Conservation (phyloP, 306 rosid genomes). For the Oemleria cerasiformis region DNA sequence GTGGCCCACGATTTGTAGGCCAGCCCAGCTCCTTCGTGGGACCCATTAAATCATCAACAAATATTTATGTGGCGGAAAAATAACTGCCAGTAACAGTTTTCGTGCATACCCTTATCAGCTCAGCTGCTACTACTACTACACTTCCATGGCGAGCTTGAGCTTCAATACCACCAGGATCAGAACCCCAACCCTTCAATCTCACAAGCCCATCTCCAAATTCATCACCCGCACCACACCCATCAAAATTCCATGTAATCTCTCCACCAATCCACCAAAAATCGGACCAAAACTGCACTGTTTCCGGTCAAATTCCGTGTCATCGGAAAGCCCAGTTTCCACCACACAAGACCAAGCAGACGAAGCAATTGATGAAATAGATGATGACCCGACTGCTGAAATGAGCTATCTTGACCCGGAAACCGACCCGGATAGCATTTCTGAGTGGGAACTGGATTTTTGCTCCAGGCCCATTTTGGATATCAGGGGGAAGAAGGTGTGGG, state of each 20-base stretch:
- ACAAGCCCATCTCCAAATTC: constrained; percentile 32
- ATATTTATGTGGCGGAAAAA: constrained; percentile 34
- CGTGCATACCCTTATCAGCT: constrained; percentile 12
- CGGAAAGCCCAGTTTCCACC: constrained; percentile 57
- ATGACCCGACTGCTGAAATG: constrained; percentile 74
- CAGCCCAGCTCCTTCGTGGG: background rate
- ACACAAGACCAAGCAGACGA: constrained; percentile 35
- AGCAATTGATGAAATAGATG: constrained; percentile 29
- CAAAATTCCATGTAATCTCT: constrained; percentile 30
- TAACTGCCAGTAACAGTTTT: constrained; percentile 10
- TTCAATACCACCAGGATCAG: constrained; percentile 63
- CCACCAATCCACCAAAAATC: constrained; percentile 13
- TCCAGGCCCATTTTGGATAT: constrained; percentile 86
- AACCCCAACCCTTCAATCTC: constrained; percentile 39
- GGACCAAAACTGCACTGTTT: constrained; percentile 32
- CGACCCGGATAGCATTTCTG: constrained; percentile 53
- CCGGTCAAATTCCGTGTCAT: constrained; percentile 48
- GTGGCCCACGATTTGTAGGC: background rate
- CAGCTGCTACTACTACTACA: background rate
- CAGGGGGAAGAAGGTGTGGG: constrained; percentile 97
- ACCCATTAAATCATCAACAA: constrained; percentile 25
- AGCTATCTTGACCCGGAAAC: constrained; percentile 70
- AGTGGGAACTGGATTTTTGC: constrained; percentile 95
- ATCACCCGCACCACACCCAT: constrained; percentile 28
- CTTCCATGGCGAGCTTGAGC: constrained; percentile 79